Conservation (phyloP, 2,329 filamentous ascomycete genomes). For the Colletotrichum higginsianum region DNA sequence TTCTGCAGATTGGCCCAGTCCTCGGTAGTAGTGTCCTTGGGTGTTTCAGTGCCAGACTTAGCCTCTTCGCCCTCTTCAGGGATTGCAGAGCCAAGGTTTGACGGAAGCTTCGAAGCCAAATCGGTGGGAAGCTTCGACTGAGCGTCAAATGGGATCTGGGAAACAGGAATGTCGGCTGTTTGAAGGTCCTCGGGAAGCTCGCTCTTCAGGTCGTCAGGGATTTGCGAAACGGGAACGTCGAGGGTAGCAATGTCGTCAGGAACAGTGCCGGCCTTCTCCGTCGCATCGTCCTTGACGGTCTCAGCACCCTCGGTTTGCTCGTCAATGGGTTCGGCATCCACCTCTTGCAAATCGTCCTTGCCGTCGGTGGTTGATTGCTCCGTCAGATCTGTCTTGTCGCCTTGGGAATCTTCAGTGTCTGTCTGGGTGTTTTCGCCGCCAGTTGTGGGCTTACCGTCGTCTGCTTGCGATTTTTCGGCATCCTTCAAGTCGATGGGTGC, state of each 20-base stretch:
- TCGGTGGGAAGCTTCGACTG: conserved; percentile 35
- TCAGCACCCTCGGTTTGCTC: conserved; percentile 24
- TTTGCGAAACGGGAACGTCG: conserved; percentile 35
- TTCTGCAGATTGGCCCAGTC: conserved; percentile 37
- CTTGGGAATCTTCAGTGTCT: conserved; percentile 41
- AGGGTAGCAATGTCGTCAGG: conserved; percentile 33
- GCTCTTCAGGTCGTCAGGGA: conserved; percentile 32
- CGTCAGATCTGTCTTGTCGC: conserved; percentile 40
- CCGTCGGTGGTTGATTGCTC: conserved; percentile 33
- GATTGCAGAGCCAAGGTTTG: conserved; percentile 15
- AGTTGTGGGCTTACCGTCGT: conserved; percentile 38
- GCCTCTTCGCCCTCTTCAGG: neutral
- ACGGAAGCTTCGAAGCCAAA: conserved; percentile 30
- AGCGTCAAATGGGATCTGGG: conserved; percentile 35
- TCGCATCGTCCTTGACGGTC: conserved; percentile 35
- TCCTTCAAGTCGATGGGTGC: conserved; percentile 42
- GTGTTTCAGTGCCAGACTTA: conserved; percentile 4
- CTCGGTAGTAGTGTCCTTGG: conserved; percentile 7
- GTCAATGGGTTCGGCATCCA: conserved; percentile 38
- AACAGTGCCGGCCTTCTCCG: conserved; percentile 18
- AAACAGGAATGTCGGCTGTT: conserved; percentile 39
- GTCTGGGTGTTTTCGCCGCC: conserved; percentile 40
- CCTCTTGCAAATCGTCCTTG: conserved; percentile 35
- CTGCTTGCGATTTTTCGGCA: conserved; percentile 25
- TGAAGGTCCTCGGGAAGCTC: conserved; percentile 42